Conservation (phyloP, 169 alveolate species). For the Cystoisospora suis region DNA sequence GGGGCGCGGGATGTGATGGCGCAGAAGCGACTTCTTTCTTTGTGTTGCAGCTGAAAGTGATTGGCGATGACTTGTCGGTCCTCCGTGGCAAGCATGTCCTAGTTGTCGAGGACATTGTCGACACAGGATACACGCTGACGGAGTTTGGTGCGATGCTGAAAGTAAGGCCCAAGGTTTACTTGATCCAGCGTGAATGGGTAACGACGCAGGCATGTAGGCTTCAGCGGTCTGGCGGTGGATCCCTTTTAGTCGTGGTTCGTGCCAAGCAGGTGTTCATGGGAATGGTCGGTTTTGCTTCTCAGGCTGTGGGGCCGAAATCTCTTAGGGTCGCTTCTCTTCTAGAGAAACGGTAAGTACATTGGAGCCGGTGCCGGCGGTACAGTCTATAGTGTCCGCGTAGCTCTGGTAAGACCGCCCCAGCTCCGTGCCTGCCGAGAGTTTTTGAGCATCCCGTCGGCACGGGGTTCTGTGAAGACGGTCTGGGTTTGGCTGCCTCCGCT, state of each 20-base stretch:
- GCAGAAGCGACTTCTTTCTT: not conserved
- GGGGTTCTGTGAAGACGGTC: no score
- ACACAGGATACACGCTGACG: constrained; percentile 72
- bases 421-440: no score
- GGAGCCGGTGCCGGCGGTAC: not conserved
- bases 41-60: constrained; percentile 40
- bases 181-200: no score
- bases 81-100: constrained; percentile 75
- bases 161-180: constrained; percentile 8
- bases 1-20: not conserved
- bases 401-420: no score
- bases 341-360: constrained; percentile 31
- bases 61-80: constrained; percentile 73
- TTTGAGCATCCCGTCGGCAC: no score
- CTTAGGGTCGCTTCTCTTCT: constrained; percentile 62
- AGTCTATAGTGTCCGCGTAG: not conserved
- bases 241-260: not conserved
- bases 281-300: not conserved
- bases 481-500: no score
- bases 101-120: constrained; percentile 79
- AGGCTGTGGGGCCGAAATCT: constrained; percentile 67
- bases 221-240: no score
- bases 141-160: constrained; percentile 69
- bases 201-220: not conserved
- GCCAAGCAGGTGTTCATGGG: not conserved